Conservation (phyloP, 345 rosid genomes). For the Cardamine resedifolia region DNA sequence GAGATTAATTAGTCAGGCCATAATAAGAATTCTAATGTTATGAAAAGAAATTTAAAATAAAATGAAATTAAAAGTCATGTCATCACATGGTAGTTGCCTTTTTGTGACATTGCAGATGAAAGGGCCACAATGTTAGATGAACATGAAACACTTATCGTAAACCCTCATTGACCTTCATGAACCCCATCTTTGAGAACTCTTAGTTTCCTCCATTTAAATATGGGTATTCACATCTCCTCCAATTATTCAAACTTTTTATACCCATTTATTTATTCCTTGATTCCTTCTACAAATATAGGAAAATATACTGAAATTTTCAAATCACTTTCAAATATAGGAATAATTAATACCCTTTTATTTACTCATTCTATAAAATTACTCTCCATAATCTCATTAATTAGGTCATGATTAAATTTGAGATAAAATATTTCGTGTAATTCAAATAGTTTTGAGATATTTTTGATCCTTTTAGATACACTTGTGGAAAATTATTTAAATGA, state of each 20-base stretch:
- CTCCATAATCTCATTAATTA: not conserved
- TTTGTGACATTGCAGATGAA: conserved; percentile 29
- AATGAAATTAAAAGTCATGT: conserved; percentile 30
- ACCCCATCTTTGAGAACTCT: conserved; percentile 55
- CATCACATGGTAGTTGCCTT: conserved; percentile 42
- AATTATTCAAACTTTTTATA: conserved; percentile 16
- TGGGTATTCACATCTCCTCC: conserved; percentile 2
- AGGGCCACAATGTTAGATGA: conserved; percentile 56
- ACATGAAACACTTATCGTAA: conserved; percentile 59
- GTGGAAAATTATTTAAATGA: not conserved
- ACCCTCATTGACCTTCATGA: conserved; percentile 52
- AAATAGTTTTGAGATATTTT: not conserved
- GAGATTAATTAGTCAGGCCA: not conserved
- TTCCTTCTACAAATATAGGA: not conserved
- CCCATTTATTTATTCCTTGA: not conserved
- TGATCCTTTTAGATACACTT: not conserved
- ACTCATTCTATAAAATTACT: not conserved
- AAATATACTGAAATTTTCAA: not conserved
- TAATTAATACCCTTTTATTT: not conserved
- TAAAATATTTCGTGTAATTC: not conserved
- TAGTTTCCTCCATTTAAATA: conserved; percentile 5
- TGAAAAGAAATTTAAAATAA: not conserved
- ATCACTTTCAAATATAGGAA: not conserved
- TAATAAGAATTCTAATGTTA: not conserved
- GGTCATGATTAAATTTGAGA: not conserved